Conservation (phyloP, 129 eudicot species). For the Pulicaria dysenterica region DNA sequence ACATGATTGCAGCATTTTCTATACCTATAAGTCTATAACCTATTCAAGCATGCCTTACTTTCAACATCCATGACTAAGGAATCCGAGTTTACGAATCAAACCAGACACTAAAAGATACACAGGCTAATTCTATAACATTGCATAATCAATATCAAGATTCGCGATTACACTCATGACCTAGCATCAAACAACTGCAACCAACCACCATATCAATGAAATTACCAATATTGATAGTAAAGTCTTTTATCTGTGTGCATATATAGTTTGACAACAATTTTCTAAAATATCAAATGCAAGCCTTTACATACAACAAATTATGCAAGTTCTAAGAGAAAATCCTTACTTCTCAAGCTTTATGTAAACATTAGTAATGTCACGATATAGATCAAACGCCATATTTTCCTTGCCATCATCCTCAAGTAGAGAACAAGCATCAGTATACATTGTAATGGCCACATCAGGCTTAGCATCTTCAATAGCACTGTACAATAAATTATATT, state of each 20-base stretch:
- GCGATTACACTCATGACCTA: slow-evolving; percentile 5
- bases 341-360: slow-evolving; percentile 85
- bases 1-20: too few relatives aligned
- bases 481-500: slow-evolving; percentile 34
- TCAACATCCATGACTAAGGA: too few relatives aligned
- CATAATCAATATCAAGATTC: background rate
- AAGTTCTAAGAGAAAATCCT: slow-evolving; percentile 25
- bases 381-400: slow-evolving; percentile 90
- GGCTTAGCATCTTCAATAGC: slow-evolving; percentile 85
- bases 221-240: background rate
- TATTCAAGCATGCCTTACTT: too few relatives aligned
- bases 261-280: background rate
- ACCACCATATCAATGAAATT: slow-evolving; percentile 16
- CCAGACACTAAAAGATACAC: background rate
- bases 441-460: slow-evolving; percentile 73
- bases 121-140: background rate
- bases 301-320: slow-evolving; percentile 8
- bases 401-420: slow-evolving; percentile 97
- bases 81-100: background rate
- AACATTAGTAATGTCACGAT: slow-evolving; percentile 77
- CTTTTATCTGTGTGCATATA: background rate
- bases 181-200: background rate
- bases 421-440: slow-evolving; percentile 63
- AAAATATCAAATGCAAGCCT: background rate
- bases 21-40: too few relatives aligned